Evolutionary conservation across 2,329 filamentous ascomycete genomes (phyloP).

Genomic region (Diplodia corticola): DNA sequence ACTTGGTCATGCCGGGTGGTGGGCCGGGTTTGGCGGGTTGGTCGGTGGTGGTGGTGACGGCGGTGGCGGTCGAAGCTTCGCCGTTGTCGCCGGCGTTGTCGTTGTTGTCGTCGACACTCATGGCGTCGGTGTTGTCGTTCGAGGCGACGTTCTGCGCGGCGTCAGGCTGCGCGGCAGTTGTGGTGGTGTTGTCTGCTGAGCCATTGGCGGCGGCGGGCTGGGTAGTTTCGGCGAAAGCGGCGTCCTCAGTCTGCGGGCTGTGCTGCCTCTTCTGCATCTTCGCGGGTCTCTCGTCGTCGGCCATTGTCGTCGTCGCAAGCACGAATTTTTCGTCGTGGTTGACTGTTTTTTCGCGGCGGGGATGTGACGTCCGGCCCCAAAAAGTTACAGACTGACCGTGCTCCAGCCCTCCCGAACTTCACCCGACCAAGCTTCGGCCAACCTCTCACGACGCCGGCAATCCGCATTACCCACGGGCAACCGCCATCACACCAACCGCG

Average conservation of each 20-base stretch:
- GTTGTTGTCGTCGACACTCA: constrained; percentile 23
- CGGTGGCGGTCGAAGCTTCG: background rate
- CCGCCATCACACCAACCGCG: background rate
- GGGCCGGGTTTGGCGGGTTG: constrained; percentile 19
- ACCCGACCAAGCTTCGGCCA: background rate
- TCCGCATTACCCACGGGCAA: constrained; percentile 5
- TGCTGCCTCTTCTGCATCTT: constrained; percentile 23
- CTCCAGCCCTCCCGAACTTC: background rate
- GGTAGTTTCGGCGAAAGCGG: background rate
- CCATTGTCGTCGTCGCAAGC: background rate
- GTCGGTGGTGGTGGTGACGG: background rate
- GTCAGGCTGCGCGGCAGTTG: background rate
- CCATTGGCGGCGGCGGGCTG: background rate
- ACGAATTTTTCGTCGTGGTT: background rate
- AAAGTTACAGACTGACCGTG: background rate
- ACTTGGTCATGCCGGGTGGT: constrained; percentile 64
- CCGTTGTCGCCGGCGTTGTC: background rate
- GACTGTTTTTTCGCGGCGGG: background rate
- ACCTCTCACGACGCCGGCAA: constrained; percentile 14
- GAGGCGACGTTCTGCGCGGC: background rate
- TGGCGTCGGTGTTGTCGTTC: background rate
- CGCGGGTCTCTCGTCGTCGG: constrained; percentile 20
- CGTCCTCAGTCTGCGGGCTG: constrained; percentile 4
- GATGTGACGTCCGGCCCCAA: background rate
- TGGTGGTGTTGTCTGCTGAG: background rate